Evolutionary conservation across 106 monocot genomes (phyloP), one percentile per base, ranked within the genome.

Genomic region (Narthecium ossifragum): DNA sequence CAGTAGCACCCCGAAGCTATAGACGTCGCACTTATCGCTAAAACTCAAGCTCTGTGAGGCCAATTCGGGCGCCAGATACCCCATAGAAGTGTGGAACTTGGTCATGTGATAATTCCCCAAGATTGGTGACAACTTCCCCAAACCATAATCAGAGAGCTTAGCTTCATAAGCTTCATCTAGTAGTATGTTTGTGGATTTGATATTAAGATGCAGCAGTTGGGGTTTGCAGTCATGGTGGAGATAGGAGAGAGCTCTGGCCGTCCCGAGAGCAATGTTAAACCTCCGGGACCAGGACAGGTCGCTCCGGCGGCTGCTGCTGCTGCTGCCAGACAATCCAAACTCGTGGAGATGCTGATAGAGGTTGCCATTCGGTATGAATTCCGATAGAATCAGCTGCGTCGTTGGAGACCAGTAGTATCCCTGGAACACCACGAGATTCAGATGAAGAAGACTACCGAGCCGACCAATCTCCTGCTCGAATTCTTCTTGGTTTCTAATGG

Each of bases 161-260:
- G 80, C 78, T 40, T 70, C 81, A 49, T 69, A 87, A 0, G 30
- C 39, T 65, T 84, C 86, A 51, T 86, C 90, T 26, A 98, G 58
- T 26, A 98, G 33, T 64, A 98, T 84, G 81, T 90, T 98, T 1
- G 78, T 76, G 7, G 90, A 78, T 60, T 98, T 98, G 65, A 98
- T 67, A 71, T 90, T 98, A 22, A 98, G 84, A 65, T 98, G 96
- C 53, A 98, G 68, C 23, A 91, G 34, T 48, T 79, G 93, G 9
- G 96, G 96, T 29, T 60, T 78, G 66, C 98, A 98, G 62, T 98
- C 98, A 63, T 98, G 87, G 66, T 98, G 98, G n/a, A 98, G 86
- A 51, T 85, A 91, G 2, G 83, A 75, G 37, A 98, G 78, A 65
- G 87, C 90, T 32, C 81, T 80, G 1, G 98, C 98, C 14, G 78